Evolutionary conservation across 768 basidiomycete genomes (phyloP).

Genomic region (Butyriboletus loyo): DNA sequence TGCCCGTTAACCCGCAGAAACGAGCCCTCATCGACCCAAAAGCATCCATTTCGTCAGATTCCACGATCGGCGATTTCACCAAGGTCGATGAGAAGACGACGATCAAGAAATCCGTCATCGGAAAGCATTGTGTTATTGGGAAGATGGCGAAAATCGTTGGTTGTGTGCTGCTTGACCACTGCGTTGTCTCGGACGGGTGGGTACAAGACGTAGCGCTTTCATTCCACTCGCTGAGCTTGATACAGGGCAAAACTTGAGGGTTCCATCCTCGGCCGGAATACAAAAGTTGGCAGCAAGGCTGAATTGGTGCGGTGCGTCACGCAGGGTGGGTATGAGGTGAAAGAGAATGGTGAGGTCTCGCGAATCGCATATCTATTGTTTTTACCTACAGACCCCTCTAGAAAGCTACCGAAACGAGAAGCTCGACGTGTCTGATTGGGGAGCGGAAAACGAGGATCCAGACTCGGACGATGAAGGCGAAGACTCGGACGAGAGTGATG

Average conservation of each 20-base stretch:
- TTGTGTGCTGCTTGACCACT: constrained; percentile 86
- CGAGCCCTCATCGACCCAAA: constrained; percentile 72
- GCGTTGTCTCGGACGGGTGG: constrained; percentile 83
- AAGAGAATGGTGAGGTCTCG: constrained; percentile 48
- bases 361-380: not conserved
- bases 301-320: constrained; percentile 67
- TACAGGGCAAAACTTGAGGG: constrained; percentile 72
- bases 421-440: constrained; percentile 56
- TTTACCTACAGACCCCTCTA: constrained; percentile 20
- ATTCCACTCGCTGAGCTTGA: constrained; percentile 3
- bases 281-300: constrained; percentile 67
- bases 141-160: constrained; percentile 80
- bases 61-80: constrained; percentile 79
- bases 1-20: constrained; percentile 60
- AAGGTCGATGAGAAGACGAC: constrained; percentile 75
- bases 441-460: constrained; percentile 33
- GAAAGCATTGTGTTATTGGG: constrained; percentile 81
- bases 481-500: constrained; percentile 9
- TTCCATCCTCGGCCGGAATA: constrained; percentile 72
- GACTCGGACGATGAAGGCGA: constrained; percentile 22
- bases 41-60: constrained; percentile 81
- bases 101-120: constrained; percentile 78
- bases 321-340: constrained; percentile 75
- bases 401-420: constrained; percentile 56
- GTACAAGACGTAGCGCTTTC: not conserved